A percentile compares a stretch with the other conserved stretches of the same genome.
Conservation (phyloP, 805 yeast species). For the Wickerhamiella brachini region DNA sequence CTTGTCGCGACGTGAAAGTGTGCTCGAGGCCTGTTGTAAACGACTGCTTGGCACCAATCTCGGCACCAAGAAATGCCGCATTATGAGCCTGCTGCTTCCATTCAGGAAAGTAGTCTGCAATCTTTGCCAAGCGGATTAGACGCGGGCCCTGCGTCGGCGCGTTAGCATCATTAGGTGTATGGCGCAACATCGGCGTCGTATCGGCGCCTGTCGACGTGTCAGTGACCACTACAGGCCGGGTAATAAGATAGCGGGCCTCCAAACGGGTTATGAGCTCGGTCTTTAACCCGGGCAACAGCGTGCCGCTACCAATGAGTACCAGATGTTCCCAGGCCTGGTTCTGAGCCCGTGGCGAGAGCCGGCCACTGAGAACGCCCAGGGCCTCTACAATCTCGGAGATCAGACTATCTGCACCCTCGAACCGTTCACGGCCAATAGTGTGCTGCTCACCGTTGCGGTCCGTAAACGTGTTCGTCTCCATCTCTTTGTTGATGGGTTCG, state of each 20-base stretch:
- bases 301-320: conserved; percentile 65
- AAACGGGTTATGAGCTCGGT: conserved; percentile 52
- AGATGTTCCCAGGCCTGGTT: conserved; percentile 79
- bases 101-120: conserved; percentile 87
- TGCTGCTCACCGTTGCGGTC: conserved; percentile 44
- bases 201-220: conserved; percentile 1
- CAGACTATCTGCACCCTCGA: conserved; percentile 58
- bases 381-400: conserved; percentile 40
- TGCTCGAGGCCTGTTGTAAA: conserved; percentile 55
- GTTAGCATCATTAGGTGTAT: conserved; percentile 14
- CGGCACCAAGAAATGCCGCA: conserved; percentile 75
- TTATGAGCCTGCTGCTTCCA: conserved; percentile 77
- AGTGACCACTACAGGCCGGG: conserved; percentile 15
- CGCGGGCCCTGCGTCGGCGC: conserved; percentile 58
- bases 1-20: conserved; percentile 48
- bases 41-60: conserved; percentile 74
- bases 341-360: conserved; percentile 53
- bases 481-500: conserved; percentile 42
- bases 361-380: conserved; percentile 38
- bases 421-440: conserved; percentile 80
- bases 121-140: conserved; percentile 49
- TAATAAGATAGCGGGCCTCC: conserved; percentile 39
- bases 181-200: conserved; percentile 2
- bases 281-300: conserved; percentile 59
- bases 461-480: conserved; percentile 56